phyloP scores from a whole-genome alignment of 805 yeast species.

The Wickerhamomyces bisporus region DNA sequence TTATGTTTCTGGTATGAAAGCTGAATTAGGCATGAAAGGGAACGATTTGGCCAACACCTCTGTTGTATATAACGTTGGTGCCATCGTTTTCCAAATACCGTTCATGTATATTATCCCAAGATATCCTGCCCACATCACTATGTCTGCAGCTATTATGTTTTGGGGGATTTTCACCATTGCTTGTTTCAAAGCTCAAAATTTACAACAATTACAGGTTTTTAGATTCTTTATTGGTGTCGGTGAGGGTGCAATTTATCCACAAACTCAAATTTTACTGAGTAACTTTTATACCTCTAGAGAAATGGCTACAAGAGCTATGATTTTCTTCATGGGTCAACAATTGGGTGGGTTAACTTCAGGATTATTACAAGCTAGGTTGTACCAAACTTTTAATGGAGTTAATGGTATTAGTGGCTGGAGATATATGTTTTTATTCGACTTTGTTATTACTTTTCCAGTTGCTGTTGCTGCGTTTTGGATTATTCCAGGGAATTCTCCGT shows the following conservation, averaged over 20 bases:
- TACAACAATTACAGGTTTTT: conserved; percentile 50
- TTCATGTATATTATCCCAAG: conserved; percentile 56
- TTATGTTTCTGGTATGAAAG: conserved; percentile 58
- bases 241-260: conserved; percentile 63
- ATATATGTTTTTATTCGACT: conserved; percentile 58
- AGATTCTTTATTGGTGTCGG: conserved; percentile 62
- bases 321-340: conserved; percentile 50
- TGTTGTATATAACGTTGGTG: conserved; percentile 54
- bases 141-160: conserved; percentile 51
- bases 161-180: conserved; percentile 59
- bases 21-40: conserved; percentile 52
- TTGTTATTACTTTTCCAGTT: conserved; percentile 39
- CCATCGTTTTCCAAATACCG: conserved; percentile 59
- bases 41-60: conserved; percentile 61
- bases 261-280: conserved; percentile 49
- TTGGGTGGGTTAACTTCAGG: conserved; percentile 50
- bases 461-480: conserved; percentile 50
- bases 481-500: conserved; percentile 59
- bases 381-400: conserved; percentile 33
- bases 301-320: conserved; percentile 53
- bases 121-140: conserved; percentile 47
- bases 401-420: conserved; percentile 52
- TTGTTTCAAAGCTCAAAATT: conserved; percentile 43
- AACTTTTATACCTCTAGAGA: conserved; percentile 58
- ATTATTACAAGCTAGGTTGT: conserved; percentile 47